Conservation (phyloP, 2,329 filamentous ascomycete species). For the Elsinoe ampelina region DNA sequence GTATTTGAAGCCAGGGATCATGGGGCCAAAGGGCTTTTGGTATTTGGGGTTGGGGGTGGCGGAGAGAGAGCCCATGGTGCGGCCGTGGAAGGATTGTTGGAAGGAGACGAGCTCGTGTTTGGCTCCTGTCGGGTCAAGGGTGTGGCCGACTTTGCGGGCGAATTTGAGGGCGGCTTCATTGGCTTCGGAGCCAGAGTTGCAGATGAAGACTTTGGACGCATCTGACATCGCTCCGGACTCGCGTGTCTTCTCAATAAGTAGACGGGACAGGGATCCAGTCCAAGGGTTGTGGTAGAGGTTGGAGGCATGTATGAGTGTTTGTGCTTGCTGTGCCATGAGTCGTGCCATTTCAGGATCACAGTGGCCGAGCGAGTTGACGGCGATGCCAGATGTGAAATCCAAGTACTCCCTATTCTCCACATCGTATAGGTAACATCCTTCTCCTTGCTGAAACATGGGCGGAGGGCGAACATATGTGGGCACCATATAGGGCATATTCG, state of each 20-base stretch:
- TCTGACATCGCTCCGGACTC: conserved; percentile 74
- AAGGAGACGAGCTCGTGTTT: conserved; percentile 89
- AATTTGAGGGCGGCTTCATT: conserved; percentile 99
- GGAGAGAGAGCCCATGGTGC: conserved; percentile 91
- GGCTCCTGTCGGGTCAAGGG: conserved; percentile 25
- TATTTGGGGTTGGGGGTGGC: conserved; percentile 98
- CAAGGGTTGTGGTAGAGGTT: conserved; percentile 97
- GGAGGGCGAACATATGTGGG: conserved; percentile 86
- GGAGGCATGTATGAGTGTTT: conserved; percentile 79
- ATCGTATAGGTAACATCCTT: conserved; percentile 85
- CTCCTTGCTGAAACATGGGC: conserved; percentile 79
- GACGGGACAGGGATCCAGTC: conserved; percentile 80
- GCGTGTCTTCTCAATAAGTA: conserved; percentile 71
- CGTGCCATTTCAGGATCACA: conserved; percentile 69
- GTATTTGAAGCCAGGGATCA: conserved; percentile 87
- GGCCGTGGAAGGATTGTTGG: conserved; percentile 84
- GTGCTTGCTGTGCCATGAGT: conserved; percentile 57
- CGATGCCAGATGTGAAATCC: conserved; percentile 92
- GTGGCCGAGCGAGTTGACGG: conserved; percentile 87
- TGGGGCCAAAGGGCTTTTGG: conserved; percentile 86
- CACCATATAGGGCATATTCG: conserved; percentile 82
- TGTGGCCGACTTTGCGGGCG: conserved; percentile 78
- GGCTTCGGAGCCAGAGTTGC: conserved; percentile 93
- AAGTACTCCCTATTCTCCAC: conserved; percentile 81
- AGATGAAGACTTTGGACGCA: conserved; percentile 75